Evolutionary conservation across 805 yeast genomes (phyloP).

Genomic region (Metschnikowia picachoensis): DNA sequence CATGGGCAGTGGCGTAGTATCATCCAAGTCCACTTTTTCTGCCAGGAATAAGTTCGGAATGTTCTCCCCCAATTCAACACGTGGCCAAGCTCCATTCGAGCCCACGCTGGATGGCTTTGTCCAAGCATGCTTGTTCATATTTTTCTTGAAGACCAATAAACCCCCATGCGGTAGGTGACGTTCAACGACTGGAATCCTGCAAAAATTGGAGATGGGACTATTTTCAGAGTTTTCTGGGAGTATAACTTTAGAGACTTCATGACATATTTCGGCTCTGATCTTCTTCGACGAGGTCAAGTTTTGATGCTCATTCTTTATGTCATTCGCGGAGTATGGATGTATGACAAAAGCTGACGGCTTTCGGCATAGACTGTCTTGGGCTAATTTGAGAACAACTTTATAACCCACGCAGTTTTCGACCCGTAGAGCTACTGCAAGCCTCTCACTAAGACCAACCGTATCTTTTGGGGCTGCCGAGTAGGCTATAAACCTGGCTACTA

Average conservation of each 20-base stretch:
- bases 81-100: conserved; percentile 23
- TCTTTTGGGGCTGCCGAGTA: conserved; percentile 29
- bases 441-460: conserved; percentile 49
- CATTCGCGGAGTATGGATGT: conserved; percentile 52
- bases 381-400: conserved; percentile 48
- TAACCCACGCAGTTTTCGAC: conserved; percentile 48
- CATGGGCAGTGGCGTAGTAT: conserved; percentile 22
- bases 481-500: conserved; percentile 51
- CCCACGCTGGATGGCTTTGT: conserved; percentile 29
- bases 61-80: conserved; percentile 51
- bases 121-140: conserved; percentile 44
- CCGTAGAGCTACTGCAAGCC: conserved; percentile 55
- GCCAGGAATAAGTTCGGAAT: conserved; percentile 26
- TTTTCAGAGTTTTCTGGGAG: conserved; percentile 9
- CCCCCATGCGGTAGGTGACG: conserved; percentile 57
- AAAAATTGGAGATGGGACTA: conserved; percentile 46
- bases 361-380: conserved; percentile 32
- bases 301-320: conserved; percentile 29
- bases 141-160: conserved; percentile 45
- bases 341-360: conserved; percentile 41
- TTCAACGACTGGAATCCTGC: conserved; percentile 50
- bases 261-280: conserved; percentile 7
- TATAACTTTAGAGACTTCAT: too few relatives aligned
- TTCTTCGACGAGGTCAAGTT: conserved; percentile 30
- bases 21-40: too few relatives aligned